These are phyloP conservation scores for Agastache rugosa DNA, from an alignment of 257 asterid genomes.

Conservation along the genomic window DNA sequence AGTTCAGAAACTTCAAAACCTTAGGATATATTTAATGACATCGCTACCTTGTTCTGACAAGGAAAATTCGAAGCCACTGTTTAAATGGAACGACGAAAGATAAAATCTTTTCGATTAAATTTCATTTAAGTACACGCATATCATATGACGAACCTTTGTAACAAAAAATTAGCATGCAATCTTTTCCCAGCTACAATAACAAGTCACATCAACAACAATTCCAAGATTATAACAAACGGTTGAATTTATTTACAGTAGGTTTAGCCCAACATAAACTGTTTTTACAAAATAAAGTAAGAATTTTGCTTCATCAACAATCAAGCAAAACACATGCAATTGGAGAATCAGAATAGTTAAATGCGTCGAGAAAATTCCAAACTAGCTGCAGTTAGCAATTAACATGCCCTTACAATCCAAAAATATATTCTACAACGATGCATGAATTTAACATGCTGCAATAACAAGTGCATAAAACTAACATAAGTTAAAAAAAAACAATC, in stretches of 20 bases:
- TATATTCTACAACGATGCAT: neutral
- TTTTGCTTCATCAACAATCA: neutral
- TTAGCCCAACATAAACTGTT: neutral
- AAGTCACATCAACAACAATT: conserved; percentile 6
- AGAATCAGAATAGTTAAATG: neutral
- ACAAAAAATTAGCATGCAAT: neutral
- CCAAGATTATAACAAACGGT: neutral
- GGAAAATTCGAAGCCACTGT: neutral
- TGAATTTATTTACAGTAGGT: neutral
- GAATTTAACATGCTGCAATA: neutral
- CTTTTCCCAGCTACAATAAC: neutral
- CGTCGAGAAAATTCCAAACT: neutral
- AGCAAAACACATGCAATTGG: neutral
- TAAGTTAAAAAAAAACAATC: neutral
- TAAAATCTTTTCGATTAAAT: neutral
- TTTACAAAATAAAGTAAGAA: no score
- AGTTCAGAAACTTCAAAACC: conserved; percentile 8
- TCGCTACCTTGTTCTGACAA: neutral
- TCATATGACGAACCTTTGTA: neutral
- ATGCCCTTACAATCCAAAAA: neutral
- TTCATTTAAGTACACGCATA: neutral
- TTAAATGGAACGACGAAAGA: no score
- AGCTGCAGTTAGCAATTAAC: neutral
- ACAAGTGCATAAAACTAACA: neutral
- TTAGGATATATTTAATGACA: conserved; percentile 4